Base-by-base conservation (phyloP, 1,284 basidiomycete genomes). In the Trametes pubescens region DNA sequence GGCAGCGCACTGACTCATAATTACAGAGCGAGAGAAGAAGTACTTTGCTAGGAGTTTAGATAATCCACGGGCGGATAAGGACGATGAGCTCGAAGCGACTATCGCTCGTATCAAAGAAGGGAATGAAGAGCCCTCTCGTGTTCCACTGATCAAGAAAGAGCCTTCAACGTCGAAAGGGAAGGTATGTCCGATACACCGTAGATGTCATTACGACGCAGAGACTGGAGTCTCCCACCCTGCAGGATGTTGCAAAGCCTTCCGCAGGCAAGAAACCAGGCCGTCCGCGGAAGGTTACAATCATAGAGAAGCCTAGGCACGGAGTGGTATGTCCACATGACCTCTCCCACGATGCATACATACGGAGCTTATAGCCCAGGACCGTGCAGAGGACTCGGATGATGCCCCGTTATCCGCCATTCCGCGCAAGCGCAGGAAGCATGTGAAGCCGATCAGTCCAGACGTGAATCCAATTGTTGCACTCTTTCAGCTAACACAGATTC, bases 21-120 rank as follows among this genome's bases (percentile, higher is more conserved):
- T 4, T 62, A 29, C 53, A 82, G 79, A 70, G 26, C 74, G 72
- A 62, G 82, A 84, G 71, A 80, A 78, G 66, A 72, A 71, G 48
- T 81, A 74, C 61, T 89, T 86, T 68, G 72, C 73, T 11, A 74
- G 76, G 44, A 79, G 79, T 47, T 38, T 44, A 16, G 51, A 32
- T 6, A 51, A 53, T 9, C 49, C 53, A 11, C n/a, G 13, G 5
- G 47, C n/a, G 18, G 57, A 67, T 71, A 72, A 70, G 71, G 74
- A 52, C 65, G 68, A 75, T 62, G 72, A 68, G 53, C 55, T 51
- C 1, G 29, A 26, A 43, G 46, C 61, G 5, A 61, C 66, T 16
- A 40, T 29, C 10, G 51, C 56, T 37, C 47, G 21, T 18, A 49
- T 56, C 43, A 59, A 62, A 40, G 43, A 43, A 22, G 26, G 26